Evolutionary conservation across 176 grass and related monocot genomes (phyloP), one percentile per base, ranked within the genome.

Genomic region (Triticum dicoccoides): DNA sequence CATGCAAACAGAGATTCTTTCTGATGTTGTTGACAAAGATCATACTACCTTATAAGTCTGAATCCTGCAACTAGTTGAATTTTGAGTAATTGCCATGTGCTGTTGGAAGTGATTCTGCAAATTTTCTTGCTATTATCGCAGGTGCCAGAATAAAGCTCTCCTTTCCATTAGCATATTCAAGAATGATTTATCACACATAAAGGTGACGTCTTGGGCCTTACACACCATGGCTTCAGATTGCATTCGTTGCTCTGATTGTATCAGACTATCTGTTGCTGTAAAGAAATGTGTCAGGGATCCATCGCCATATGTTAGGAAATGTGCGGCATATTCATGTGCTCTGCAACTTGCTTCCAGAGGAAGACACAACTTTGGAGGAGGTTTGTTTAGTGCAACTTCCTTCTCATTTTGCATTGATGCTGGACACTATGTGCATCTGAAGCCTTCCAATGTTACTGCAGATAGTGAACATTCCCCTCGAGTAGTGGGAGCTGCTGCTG

Each of bases 131-230:
- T 61, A 21, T 61, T 61, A 8, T 17, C 21, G 58, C 58, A 61
- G 20, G 58, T 17, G 18, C 51, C 93, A 92, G 66, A 95, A 98
- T 73, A 91, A 98, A 89, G 95, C 95, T 64, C 91, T 98, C 17
- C 95, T 64, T 54, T 17, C 51, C 51, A 85, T 95, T 34, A 98
- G 95, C 80, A 95, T 89, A 76, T 98, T 98, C 83, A 91, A 98
- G 88, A 98, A 98, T 81, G 95, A 98, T 61, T 78, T 95, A 66
- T 92, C 89, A 34, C 91, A 98, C 76, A 98, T 90, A 82, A 95
- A 95, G 89, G 51, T 98, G 42, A 89, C 89, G 75, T 87, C 93
- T 35, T 98, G 95, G 91, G 95, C 93, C 23, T 83, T 98, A 24
- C 91, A 52, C 64, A 89, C 95, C 51, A 90, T 98, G 93, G 90